A percentile compares a stretch with the other conserved stretches of the same genome.
phyloP scores from a whole-genome alignment of 2,329 filamentous ascomycete species.

The Cladophialophora psammophila region DNA sequence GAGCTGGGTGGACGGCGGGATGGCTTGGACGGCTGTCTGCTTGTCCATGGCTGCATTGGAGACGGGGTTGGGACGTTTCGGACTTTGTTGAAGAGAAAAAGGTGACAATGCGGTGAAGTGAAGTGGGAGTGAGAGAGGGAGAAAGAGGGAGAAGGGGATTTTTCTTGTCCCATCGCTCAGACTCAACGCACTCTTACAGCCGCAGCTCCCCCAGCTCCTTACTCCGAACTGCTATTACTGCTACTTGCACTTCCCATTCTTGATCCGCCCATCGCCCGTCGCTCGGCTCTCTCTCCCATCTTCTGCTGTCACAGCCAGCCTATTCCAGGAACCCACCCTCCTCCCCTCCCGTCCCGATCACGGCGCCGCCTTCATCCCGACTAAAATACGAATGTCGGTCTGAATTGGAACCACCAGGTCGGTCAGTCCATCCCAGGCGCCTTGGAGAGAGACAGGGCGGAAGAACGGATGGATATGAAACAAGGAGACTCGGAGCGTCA shows the following conservation, averaged over 20 bases:
- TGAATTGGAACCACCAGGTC: background rate
- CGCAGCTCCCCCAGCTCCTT: background rate
- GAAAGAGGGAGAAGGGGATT: background rate
- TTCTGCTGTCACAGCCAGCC: background rate
- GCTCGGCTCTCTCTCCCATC: background rate
- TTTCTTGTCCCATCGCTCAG: background rate
- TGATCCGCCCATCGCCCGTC: background rate
- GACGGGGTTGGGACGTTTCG: constrained; percentile 18
- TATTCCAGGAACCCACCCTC: background rate
- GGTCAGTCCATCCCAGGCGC: background rate
- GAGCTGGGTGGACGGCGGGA: constrained; percentile 14
- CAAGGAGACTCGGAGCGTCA: background rate
- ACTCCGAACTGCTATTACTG: background rate
- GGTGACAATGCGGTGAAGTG: constrained; percentile 15
- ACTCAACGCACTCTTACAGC: background rate
- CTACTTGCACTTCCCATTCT: background rate
- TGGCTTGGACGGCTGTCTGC: constrained; percentile 14
- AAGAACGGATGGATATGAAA: background rate
- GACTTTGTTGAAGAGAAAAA: constrained; percentile 2
- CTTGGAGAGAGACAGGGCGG: background rate
- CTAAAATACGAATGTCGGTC: constrained; percentile 9
- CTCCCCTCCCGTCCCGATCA: background rate
- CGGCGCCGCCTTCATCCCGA: background rate
- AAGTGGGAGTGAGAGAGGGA: background rate
- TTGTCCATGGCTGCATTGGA: constrained; percentile 11